Base-by-base conservation (phyloP, 768 basidiomycete species). In the Aureoboletus auriporus region DNA sequence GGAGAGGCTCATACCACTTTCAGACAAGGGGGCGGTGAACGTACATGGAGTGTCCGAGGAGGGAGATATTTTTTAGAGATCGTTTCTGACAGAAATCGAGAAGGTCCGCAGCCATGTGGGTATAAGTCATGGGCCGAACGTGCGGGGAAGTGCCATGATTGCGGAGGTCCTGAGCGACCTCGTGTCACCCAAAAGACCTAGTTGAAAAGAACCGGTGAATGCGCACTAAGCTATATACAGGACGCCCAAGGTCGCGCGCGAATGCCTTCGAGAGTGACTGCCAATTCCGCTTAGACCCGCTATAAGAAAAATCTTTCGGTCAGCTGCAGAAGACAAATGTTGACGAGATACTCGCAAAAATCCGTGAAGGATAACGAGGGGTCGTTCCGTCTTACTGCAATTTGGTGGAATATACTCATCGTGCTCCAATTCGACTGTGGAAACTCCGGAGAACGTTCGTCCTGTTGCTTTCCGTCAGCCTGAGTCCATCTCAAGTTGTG, bases 261-360 rank as follows among this genome's bases (percentile, higher is more conserved):
- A 96, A 83, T 0, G 82, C 79, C 57, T 88, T 90, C 6, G 87
- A 79, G 5, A 95, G 73, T 0, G 89, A 88, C 6, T 78, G 71
- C 90, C 91, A 96, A 63, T 95, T 95, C 50, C 92, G 80, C 62
- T 93, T 93, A 34, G 85, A 90, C 0, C 91, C 92, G 56, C 89
- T 93, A 56, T 27, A 27, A 36, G 30, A 28, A 11, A 17, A 41
- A 26, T 29, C 20, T 20, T 51, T 56, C 30, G 39, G 39, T 34
- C 20, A 46, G 51, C 33, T 17, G 35, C n/a, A 28, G 7, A 42
- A 44, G 29, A n/a, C 23, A 11, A 28, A 12, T 8, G 27, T 8
- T 11, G 5, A 49, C 2, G 20, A 31, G 29, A 20, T 51, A 56
- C 80, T 60, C 51, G 83, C 83, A 85, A 80, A 47, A 85, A 68